Evolutionary conservation across 495 filamentous ascomycete genomes (phyloP).

Genomic region (Annulohypoxylon stygium): DNA sequence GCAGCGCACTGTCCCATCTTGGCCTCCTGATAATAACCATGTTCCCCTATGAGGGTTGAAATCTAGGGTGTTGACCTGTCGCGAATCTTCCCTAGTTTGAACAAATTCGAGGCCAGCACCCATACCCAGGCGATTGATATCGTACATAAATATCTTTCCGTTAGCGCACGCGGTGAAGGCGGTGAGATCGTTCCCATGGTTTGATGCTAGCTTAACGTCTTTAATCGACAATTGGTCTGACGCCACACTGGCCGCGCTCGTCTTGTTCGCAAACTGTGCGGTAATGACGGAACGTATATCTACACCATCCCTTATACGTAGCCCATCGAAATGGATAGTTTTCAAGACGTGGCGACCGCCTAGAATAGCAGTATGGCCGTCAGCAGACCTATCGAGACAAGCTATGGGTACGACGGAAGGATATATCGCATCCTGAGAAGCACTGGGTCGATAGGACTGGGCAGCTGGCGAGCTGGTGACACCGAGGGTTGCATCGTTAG

Average conservation of each 20-base stretch:
- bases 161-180: constrained; percentile 88
- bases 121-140: constrained; percentile 71
- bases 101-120: constrained; percentile 76
- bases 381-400: constrained; percentile 82
- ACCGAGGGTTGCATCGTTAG: constrained; percentile 54
- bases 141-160: constrained; percentile 89
- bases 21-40: constrained; percentile 87
- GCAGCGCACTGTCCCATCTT: constrained; percentile 87
- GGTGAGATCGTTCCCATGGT: constrained; percentile 57
- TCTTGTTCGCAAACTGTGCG: constrained; percentile 74
- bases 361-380: constrained; percentile 80
- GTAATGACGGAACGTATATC: constrained; percentile 84
- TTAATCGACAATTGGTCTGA: constrained; percentile 83
- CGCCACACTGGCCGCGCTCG: constrained; percentile 61
- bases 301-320: constrained; percentile 78
- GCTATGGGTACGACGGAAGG: constrained; percentile 78
- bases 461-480: constrained; percentile 53
- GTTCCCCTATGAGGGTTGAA: constrained; percentile 86
- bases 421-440: constrained; percentile 80
- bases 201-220: constrained; percentile 85
- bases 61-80: constrained; percentile 91
- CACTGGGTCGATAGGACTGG: constrained; percentile 67
- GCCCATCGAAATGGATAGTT: constrained; percentile 78
- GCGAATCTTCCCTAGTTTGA: constrained; percentile 80
- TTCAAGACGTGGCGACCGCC: constrained; percentile 88